A percentile compares a stretch with the other conserved stretches of the same genome.
phyloP scores from a whole-genome alignment of 2,329 filamentous ascomycete species.

The Sodiomyces alkalinus region DNA sequence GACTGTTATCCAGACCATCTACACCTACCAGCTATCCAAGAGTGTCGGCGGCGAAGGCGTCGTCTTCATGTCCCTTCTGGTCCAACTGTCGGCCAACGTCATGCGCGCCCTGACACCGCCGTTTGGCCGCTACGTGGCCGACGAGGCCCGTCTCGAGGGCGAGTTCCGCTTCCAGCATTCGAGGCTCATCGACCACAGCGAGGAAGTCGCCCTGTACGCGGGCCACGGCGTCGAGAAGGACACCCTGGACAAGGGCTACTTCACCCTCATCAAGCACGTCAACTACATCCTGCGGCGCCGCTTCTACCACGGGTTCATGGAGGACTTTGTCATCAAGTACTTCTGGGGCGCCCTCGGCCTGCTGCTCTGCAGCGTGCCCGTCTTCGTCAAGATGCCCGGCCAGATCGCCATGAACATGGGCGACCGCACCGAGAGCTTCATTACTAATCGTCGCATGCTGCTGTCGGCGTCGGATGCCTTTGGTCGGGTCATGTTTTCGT shows the following conservation, averaged over 20 bases:
- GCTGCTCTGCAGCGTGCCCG: slow-evolving; percentile 81
- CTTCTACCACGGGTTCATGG: slow-evolving; percentile 98
- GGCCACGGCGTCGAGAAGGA: slow-evolving; percentile 94
- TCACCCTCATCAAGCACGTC: slow-evolving; percentile 97
- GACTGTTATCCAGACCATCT: slow-evolving; percentile 46
- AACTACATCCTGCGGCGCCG: slow-evolving; percentile 83
- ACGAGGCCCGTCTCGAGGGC: slow-evolving; percentile 85
- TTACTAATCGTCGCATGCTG: slow-evolving; percentile 86
- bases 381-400: slow-evolving; percentile 86
- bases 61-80: slow-evolving; percentile 86
- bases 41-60: slow-evolving; percentile 94
- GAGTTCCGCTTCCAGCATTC: slow-evolving; percentile 96
- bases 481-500: slow-evolving; percentile 92
- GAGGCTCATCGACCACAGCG: slow-evolving; percentile 85
- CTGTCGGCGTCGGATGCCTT: slow-evolving; percentile 91
- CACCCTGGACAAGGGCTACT: slow-evolving; percentile 93
- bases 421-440: slow-evolving; percentile 61
- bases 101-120: slow-evolving; percentile 93
- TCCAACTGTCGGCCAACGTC: slow-evolving; percentile 80
- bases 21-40: slow-evolving; percentile 84
- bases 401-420: slow-evolving; percentile 50
- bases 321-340: slow-evolving; percentile 99
- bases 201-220: slow-evolving; percentile 83
- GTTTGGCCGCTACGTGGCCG: slow-evolving; percentile 94
- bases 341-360: slow-evolving; percentile 94